These are phyloP conservation scores for Epichloe brachyelytri DNA, from an alignment of 2,329 filamentous ascomycete genomes.

Conservation along the genomic window DNA sequence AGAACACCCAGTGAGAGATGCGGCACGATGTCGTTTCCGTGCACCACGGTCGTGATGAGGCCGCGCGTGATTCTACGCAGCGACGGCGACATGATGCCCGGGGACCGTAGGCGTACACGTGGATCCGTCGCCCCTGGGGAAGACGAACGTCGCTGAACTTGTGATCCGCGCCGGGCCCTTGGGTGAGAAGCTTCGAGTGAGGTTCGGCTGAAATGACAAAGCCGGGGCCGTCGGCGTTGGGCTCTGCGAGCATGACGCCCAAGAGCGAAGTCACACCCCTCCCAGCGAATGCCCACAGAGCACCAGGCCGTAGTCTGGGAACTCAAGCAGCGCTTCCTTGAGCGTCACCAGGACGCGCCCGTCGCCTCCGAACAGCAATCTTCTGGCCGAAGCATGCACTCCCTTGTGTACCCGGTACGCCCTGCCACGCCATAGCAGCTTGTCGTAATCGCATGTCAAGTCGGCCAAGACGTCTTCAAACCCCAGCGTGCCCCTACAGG, in stretches of 20 bases:
- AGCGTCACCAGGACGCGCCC: conserved; percentile 54
- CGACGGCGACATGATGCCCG: conserved; percentile 57
- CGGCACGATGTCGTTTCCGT: conserved; percentile 62
- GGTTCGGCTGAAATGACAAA: conserved; percentile 49
- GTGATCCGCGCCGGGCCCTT: conserved; percentile 16
- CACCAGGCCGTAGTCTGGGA: conserved; percentile 56
- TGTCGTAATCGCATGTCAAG: conserved; percentile 62
- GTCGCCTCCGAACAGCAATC: conserved; percentile 54
- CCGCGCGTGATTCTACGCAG: conserved; percentile 58
- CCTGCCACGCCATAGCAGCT: conserved; percentile 48
- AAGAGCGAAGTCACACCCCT: conserved; percentile 58
- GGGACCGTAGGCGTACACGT: conserved; percentile 72
- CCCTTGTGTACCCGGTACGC: conserved; percentile 62
- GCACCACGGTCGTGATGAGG: conserved; percentile 61
- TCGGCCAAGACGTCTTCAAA: conserved; percentile 64
- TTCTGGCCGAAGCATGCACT: conserved; percentile 56
- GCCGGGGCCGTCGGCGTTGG: conserved; percentile 37
- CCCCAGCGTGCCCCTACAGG: conserved; percentile 57
- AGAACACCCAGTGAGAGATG: conserved; percentile 60
- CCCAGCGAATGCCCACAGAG: conserved; percentile 58
- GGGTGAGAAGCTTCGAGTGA: conserved; percentile 27
- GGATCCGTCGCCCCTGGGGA: conserved; percentile 56
- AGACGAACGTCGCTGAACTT: conserved; percentile 32
- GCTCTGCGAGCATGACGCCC: conserved; percentile 58
- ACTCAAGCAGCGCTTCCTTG: conserved; percentile 50